Evolutionary conservation across 2,329 filamentous ascomycete genomes (phyloP), one percentile per base, ranked within the genome.

Genomic region (Knufia fluminis): DNA sequence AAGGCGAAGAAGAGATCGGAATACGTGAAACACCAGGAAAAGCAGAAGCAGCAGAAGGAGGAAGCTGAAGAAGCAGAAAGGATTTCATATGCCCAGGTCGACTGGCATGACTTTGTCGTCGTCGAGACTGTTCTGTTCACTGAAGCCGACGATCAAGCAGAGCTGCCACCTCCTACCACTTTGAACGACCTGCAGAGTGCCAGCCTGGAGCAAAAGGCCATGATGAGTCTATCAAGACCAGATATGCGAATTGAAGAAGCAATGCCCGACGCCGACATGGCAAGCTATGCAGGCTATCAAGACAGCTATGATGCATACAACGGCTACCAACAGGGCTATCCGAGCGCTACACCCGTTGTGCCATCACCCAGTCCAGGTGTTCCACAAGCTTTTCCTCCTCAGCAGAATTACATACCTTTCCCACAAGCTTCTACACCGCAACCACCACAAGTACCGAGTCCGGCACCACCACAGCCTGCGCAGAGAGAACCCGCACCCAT

Each of bases 91-190:
- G 85, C 85, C 1, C 85, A 92, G 60, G 92, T 98, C 55, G 92
- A 98, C 67, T 98, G 92, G 92, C 87, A 94, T 62, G 91, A 97
- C 64, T 98, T 98, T 60, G 83, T 91, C 28, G 85, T 98, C 17
- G 89, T 96, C 39, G 92, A 96, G 68, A 96, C 90, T 0, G 90
- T 98, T 48, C 75, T 88, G 14, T 98, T 98, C 66, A 89, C 81
- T 51, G 90, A 95, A 58, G 78, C 80, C 33, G 92, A 98, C 65
- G 90, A 96, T 58, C 79, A 86, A 55, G 80, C 82, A 32, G 84
- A 92, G 55, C 80, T 98, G 9, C 90, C 91, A 26, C 85, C 90
- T 1, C 92, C 92, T 1, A 92, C 88, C 3, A 89, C 85, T 3
- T 80, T 96, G 36, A 86, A 87, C 55, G 92, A 98, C 61, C 75